Evolutionary conservation across 116 monocot genomes (phyloP).

Genomic region (Trichopus zeylanicus): DNA sequence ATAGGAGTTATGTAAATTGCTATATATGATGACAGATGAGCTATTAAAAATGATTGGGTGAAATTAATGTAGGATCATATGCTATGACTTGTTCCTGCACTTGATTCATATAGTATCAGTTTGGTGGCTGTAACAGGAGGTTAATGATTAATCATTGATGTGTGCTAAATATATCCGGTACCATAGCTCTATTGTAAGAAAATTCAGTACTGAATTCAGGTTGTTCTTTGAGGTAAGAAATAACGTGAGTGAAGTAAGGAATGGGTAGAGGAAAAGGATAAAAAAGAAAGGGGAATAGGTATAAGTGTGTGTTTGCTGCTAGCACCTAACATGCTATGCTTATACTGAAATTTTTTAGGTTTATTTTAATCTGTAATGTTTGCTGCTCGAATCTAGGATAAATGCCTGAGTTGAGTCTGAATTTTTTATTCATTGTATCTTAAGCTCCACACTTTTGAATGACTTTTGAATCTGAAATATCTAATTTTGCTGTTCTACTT

Average conservation of each 20-base stretch:
- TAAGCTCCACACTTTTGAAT: neutral
- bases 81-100: too few species aligned
- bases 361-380: too few species aligned
- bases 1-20: neutral
- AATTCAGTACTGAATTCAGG: neutral
- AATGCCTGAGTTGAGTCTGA: neutral
- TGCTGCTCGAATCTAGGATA: neutral
- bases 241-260: neutral
- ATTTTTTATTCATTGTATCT: neutral
- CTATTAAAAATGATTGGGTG: neutral
- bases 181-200: neutral
- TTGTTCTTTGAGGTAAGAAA: too few species aligned
- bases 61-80: too few species aligned
- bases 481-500: neutral
- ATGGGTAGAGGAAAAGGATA: neutral
- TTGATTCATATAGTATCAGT: too few species aligned
- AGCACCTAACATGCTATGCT: neutral
- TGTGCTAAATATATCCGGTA: too few species aligned
- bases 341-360: neutral
- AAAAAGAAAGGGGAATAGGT: too few species aligned
- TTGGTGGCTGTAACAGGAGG: too few species aligned
- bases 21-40: neutral
- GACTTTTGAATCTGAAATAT: neutral
- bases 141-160: too few species aligned
- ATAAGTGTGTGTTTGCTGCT: neutral